Evolutionary conservation across 306 rosid species (phyloP).

Genomic region (Begonia masoniana): DNA sequence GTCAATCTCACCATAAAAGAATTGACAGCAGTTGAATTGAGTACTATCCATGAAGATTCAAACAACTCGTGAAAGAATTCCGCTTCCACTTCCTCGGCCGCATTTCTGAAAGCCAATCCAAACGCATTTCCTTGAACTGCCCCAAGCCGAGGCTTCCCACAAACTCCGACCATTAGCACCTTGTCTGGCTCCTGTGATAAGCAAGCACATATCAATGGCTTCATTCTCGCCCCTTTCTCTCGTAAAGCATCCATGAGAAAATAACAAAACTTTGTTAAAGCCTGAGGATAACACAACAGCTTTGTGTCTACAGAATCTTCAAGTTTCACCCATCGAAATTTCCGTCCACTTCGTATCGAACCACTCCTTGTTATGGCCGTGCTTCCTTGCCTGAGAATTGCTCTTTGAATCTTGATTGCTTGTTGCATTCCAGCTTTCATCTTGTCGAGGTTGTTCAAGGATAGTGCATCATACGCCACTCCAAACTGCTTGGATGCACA

Average conservation of each 20-base stretch:
- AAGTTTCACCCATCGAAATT: conserved; percentile 83
- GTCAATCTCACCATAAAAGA: conserved; percentile 87
- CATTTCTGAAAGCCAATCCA: too few relatives aligned
- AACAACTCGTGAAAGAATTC: too few relatives aligned
- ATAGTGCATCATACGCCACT: conserved; percentile 72
- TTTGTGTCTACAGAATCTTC: conserved; percentile 63
- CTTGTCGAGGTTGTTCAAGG: conserved; percentile 59
- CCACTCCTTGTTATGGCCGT: too few relatives aligned
- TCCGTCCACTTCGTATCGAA: conserved; percentile 87
- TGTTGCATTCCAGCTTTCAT: conserved; percentile 78
- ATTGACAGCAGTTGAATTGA: conserved; percentile 49
- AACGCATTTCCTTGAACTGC: too few relatives aligned
- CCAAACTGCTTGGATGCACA: conserved; percentile 78
- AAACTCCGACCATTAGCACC: conserved; percentile 76
- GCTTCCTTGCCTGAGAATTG: conserved; percentile 80
- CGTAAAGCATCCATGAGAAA: conserved; percentile 89
- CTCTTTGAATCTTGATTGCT: conserved; percentile 76
- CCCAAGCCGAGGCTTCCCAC: conserved; percentile 89
- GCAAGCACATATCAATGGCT: conserved; percentile 93
- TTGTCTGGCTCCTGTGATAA: conserved; percentile 66
- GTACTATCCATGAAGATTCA: too few relatives aligned
- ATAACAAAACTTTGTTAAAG: conserved; percentile 81
- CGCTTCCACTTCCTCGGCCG: too few relatives aligned
- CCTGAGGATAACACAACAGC: conserved; percentile 82
- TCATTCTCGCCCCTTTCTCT: conserved; percentile 91